phyloP scores from a whole-genome alignment of 768 basidiomycete genomes.

The Lactifluus echinatus region DNA sequence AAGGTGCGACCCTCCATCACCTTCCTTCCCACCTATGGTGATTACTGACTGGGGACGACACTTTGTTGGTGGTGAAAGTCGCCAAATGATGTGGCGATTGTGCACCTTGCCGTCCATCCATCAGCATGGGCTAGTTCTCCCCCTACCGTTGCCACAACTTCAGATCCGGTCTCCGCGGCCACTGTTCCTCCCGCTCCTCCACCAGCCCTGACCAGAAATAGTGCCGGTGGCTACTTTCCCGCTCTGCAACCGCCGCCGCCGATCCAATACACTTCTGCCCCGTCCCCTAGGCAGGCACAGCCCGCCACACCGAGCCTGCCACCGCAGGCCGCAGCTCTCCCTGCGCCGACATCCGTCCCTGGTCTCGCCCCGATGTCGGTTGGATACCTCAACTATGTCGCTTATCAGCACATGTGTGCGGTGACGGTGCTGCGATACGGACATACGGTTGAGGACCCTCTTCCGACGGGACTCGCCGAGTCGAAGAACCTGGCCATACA shows the following conservation, averaged over 20 bases:
- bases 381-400: constrained; percentile 13
- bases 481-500: constrained; percentile 23
- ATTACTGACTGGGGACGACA: background rate
- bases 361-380: constrained; percentile 14
- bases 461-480: constrained; percentile 17
- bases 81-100: constrained; percentile 46
- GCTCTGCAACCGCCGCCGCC: background rate
- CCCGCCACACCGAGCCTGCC: background rate
- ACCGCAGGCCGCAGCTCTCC: background rate
- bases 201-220: background rate
- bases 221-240: background rate
- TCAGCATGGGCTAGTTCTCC: constrained; percentile 61
- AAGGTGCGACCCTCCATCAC: constrained; percentile 36
- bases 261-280: background rate
- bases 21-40: background rate
- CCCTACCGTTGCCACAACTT: constrained; percentile 28
- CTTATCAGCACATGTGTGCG: constrained; percentile 10
- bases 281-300: background rate
- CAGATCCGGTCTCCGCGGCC: constrained; percentile 5
- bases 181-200: background rate
- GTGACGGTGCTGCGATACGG: constrained; percentile 19
- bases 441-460: constrained; percentile 21
- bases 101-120: constrained; percentile 75
- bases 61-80: constrained; percentile 30
- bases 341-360: constrained; percentile 5